Base-by-base conservation (phyloP, 2,329 filamentous ascomycete genomes). In the Zalaria sp. region DNA sequence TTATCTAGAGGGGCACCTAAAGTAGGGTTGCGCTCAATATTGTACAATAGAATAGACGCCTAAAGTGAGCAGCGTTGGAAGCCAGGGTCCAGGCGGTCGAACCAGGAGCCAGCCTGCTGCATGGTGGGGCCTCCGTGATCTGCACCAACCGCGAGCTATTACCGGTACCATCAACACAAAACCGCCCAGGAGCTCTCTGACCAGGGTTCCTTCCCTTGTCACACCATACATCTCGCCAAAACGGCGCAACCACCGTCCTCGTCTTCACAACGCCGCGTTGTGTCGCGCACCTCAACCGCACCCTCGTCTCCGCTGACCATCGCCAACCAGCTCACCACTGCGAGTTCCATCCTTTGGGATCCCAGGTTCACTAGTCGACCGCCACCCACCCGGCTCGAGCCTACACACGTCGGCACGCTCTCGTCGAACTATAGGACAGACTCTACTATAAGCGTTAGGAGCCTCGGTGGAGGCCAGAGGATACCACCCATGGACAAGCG, bases 401-500 rank as follows among this genome's bases (percentile, higher is more conserved):
- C 67, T 26, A 69, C 67, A 31, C 62, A 68, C 59, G 66, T 67
- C 43, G 64, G 64, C 46, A 68, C 67, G 18, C 62, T 70, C 41
- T 61, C 61, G 28, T 55, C 67, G 39, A 59, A 59, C 39, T 57
- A 66, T 47, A 60, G 67, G 46, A 68, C 66, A 46, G 68, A 71
- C 57, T 71, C 67, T 37, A 68, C 67, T 51, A 70, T 71, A 55
- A 66, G 63, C 46, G 61, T 71, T 43, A 57, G 63, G 43, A 66
- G 60, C 46, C 57, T 71, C 41, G 65, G 64, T 46, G 66, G 60
- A 45, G 62, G 63, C 47, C 54, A 61, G 45, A 58, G 54, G 41
- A 53, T 62, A 42, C 54, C 56, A 37, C 49, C 52, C 46, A 96
- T 96, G 89, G 89, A 95, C 65, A 83, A 84, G 58, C 84, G 93